Evolutionary conservation across 371 early-diverging fungal genomes (phyloP), one percentile per base, ranked within the genome.

Genomic region (Gilbertella persicaria): DNA sequence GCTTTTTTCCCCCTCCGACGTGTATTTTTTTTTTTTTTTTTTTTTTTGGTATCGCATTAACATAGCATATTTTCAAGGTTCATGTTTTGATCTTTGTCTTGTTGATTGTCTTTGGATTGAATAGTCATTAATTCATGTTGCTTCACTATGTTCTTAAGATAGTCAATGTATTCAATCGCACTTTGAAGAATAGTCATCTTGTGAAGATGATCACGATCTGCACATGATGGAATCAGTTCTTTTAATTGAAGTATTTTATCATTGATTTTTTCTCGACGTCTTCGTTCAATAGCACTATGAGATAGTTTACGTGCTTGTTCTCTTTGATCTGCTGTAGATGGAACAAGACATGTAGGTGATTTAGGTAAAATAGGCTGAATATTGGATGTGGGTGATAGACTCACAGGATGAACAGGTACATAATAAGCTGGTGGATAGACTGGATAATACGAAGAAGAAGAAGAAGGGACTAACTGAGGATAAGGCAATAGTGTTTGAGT

Each of bases 191-290:
- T 83, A 21, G 75, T 69, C 43, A 91, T 71, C 64, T 91, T 89
- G 64, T 88, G 90, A 28, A 86, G 70, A 47, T 80, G 77, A 35
- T 82, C 80, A 61, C 82, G 82, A 43, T 82, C 78, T 13, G 73
- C 67, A 55, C 88, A 88, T 13, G 67, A 51, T n/a, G 79, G 79
- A 8, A 78, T 69, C 28, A 78, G 48, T n/a, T 67, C 62, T 29
- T 73, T 75, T 3, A 78, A 58, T 46, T 78, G 75, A n/a, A 62
- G 52, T 8, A 78, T 78, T 45, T 78, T 74, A 62, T 87, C 88
- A 56, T 91, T 89, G 65, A 89, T 88, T 24, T 83, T 75, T 48
- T 91, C 90, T 35, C 91, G 83, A 35, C 91, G 75, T 4, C 89
- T 77, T 21, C 88, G 76, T 53, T 91, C 91, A 20, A 89, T 88